Evolutionary conservation across 495 filamentous ascomycete genomes (phyloP), one percentile per base, ranked within the genome.

Genomic region (Amorphotheca resinae): DNA sequence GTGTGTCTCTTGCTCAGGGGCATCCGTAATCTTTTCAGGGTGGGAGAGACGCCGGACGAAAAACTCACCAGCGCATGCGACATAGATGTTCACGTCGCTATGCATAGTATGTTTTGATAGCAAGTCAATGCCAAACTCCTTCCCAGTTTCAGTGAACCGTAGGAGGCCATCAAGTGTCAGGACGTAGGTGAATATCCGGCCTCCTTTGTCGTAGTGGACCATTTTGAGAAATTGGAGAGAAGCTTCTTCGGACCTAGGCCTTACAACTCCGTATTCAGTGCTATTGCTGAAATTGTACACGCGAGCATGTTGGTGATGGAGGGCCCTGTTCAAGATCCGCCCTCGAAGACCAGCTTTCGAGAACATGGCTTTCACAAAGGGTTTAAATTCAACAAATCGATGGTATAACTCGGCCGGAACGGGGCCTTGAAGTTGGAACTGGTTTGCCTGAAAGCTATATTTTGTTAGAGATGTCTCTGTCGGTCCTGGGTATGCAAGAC

Each of bases 41-140:
- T 38, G 46, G 23, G 21, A 53, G 35, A 46, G 52, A 32, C 79
- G 76, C 3, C 87, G 74, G 44, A 96, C 69, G 58, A 94, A 93
- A 59, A 96, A 96, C 59, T 96, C 89, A 12, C 89, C 89, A 3
- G 80, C 80, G 58, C 79, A 95, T 2, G 87, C 87, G 45, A 96
- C 82, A 57, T 94, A 93, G 15, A 81, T 80, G 12, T 78, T 79
- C 3, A 93, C 87, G 61, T 94, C 79, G 55, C 82, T 87, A 55
- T 96, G 89, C 81, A 96, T 87, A 22, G 83, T 93, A 58, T 96
- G 89, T 58, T 96, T 96, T 52, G 76, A 82, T 43, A 96, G 62
- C 45, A 96, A 59, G 55, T 95, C 88, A 43, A 96, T 84, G 22
- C 87, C 84, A 43, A 95, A 94, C 56, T 95, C 87, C 46, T 88